A percentile compares a stretch with the other conserved stretches of the same genome.
phyloP scores from a whole-genome alignment of 2,329 filamentous ascomycete genomes.

The Colletotrichum navitas region DNA sequence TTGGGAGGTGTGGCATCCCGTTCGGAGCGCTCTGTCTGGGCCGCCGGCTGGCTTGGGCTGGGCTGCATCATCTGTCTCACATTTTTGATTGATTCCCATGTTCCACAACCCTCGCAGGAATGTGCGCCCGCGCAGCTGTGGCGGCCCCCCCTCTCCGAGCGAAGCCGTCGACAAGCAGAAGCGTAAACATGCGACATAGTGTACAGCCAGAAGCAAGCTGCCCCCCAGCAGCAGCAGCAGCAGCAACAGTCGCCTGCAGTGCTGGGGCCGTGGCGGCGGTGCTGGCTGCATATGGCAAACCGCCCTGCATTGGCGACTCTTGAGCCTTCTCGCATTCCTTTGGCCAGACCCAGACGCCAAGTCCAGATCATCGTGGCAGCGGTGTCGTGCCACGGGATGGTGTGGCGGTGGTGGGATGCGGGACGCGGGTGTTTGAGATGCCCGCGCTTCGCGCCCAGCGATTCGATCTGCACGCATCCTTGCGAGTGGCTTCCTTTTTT shows the following conservation, averaged over 20 bases:
- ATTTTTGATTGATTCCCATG: slow-evolving; percentile 36
- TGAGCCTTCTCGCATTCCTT: slow-evolving; percentile 6
- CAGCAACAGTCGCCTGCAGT: slow-evolving; percentile 17
- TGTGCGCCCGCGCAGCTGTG: slow-evolving; percentile 32
- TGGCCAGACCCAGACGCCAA: slow-evolving; percentile 24
- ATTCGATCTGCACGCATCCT: slow-evolving; percentile 34
- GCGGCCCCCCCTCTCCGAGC: neutral
- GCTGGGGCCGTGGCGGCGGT: slow-evolving; percentile 16
- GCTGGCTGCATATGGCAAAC: slow-evolving; percentile 14
- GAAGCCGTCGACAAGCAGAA: slow-evolving; percentile 10
- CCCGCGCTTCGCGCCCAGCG: slow-evolving; percentile 33
- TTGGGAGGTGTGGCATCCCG: slow-evolving; percentile 24
- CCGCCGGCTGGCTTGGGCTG: slow-evolving; percentile 37
- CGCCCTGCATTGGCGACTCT: slow-evolving; percentile 19
- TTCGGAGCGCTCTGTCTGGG: slow-evolving; percentile 24
- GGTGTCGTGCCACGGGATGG: slow-evolving; percentile 21
- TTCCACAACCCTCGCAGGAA: slow-evolving; percentile 38
- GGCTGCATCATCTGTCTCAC: slow-evolving; percentile 40
- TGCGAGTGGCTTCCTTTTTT: slow-evolving; percentile 13
- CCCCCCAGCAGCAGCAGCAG: neutral
- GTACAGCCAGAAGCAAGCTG: neutral
- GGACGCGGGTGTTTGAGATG: slow-evolving; percentile 38
- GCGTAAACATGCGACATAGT: slow-evolving; percentile 13
- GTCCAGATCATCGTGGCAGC: slow-evolving; percentile 30
- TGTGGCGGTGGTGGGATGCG: slow-evolving; percentile 19